Evolutionary conservation across 1,139 yeast genomes (phyloP).

Genomic region (Hansenula sp.): DNA sequence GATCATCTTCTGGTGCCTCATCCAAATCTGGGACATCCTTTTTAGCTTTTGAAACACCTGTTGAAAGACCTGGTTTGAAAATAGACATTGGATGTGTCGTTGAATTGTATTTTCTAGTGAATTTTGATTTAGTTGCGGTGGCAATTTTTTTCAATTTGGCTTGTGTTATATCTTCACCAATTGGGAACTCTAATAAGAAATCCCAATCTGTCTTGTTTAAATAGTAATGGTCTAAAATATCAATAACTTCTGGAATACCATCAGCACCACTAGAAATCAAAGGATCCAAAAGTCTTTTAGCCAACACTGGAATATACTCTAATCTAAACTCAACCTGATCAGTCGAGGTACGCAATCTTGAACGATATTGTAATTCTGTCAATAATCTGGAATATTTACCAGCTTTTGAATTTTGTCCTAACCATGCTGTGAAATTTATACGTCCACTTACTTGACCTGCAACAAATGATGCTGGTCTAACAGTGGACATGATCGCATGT

Average conservation of each 20-base stretch:
- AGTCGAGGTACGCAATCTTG: slow-evolving; percentile 75
- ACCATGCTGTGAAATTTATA: slow-evolving; percentile 78
- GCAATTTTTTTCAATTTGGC: slow-evolving; percentile 57
- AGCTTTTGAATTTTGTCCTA: slow-evolving; percentile 87
- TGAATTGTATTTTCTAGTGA: slow-evolving; percentile 80
- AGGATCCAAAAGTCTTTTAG: slow-evolving; percentile 53
- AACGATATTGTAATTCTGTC: slow-evolving; percentile 87
- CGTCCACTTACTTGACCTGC: slow-evolving; percentile 72
- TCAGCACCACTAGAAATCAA: slow-evolving; percentile 49
- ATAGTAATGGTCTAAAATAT: slow-evolving; percentile 75
- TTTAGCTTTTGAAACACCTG: slow-evolving; percentile 34
- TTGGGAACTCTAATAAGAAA: slow-evolving; percentile 72
- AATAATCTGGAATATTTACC: slow-evolving; percentile 74
- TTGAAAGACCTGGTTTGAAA: slow-evolving; percentile 40
- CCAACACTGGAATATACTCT: slow-evolving; percentile 69
- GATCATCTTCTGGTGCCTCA: slow-evolving; percentile 54
- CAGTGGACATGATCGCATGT: slow-evolving; percentile 86
- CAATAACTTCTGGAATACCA: slow-evolving; percentile 64
- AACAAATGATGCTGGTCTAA: slow-evolving; percentile 71
- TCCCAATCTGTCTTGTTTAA: slow-evolving; percentile 93
- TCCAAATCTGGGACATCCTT: slow-evolving; percentile 52
- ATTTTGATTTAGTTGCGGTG: slow-evolving; percentile 73
- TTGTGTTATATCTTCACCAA: slow-evolving; percentile 55
- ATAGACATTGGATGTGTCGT: slow-evolving; percentile 82
- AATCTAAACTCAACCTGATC: slow-evolving; percentile 73